These are phyloP conservation scores for Haematococcus lacustris DNA, from an alignment of 139 green algal species.

Conservation along the genomic window DNA sequence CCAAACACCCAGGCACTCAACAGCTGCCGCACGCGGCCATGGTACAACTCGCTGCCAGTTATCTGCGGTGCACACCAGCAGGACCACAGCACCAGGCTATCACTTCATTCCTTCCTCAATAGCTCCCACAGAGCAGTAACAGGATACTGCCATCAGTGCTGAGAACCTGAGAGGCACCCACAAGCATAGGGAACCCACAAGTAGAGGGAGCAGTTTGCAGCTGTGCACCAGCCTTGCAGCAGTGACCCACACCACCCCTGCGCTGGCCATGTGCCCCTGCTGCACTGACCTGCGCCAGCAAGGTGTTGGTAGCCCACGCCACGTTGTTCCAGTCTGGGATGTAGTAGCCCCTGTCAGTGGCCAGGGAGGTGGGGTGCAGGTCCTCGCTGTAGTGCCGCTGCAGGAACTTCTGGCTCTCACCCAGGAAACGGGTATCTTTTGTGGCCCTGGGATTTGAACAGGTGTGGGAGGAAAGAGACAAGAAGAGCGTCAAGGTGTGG, in stretches of 20 bases:
- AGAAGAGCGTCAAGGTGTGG: neutral
- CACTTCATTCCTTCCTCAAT: too few species aligned
- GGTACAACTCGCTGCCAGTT: slow-evolving; percentile 3
- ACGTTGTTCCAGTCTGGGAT: slow-evolving; percentile 14
- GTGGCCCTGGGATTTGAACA: neutral
- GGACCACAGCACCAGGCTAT: too few species aligned
- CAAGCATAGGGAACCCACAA: too few species aligned
- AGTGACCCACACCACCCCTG: too few species aligned
- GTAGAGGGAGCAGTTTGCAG: too few species aligned
- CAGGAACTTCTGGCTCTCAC: neutral
- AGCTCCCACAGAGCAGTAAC: too few species aligned
- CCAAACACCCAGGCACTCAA: slow-evolving; percentile 11
- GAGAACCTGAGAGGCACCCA: too few species aligned
- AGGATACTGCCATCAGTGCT: too few species aligned
- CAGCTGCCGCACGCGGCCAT: neutral
- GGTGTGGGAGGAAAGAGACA: neutral
- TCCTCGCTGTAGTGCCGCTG: slow-evolving; percentile 7
- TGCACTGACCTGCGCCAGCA: slow-evolving; percentile 7
- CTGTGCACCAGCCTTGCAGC: too few species aligned
- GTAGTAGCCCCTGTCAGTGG: slow-evolving; percentile 10
- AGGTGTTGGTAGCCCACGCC: slow-evolving; percentile 10
- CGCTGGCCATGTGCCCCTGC: too few species aligned
- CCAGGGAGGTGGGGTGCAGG: neutral
- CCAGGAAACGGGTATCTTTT: neutral
- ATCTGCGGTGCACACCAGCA: too few species aligned